These are phyloP conservation scores for Nemania sp. DNA, from an alignment of 2,329 filamentous ascomycete species.

Conservation along the genomic window DNA sequence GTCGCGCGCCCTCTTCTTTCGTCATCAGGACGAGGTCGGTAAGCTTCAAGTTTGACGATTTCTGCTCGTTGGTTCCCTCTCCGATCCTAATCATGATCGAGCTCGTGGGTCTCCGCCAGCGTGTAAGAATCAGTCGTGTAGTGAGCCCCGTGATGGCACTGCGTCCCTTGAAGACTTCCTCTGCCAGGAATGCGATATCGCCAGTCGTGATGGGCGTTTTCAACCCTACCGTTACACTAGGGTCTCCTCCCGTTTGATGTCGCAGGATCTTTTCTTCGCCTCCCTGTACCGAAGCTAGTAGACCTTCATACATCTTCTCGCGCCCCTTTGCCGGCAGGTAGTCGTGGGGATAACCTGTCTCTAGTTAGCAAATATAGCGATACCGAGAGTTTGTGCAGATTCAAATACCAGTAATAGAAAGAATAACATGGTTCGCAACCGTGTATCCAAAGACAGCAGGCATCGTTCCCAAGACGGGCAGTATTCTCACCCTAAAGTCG, in stretches of 20 bases:
- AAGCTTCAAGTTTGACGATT: conserved; percentile 63
- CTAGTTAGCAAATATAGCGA: conserved; percentile 9
- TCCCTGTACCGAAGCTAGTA: conserved; percentile 74
- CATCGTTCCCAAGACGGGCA: conserved; percentile 96
- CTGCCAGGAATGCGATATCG: conserved; percentile 85
- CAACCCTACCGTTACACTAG: conserved; percentile 66
- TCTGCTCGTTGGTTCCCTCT: conserved; percentile 71
- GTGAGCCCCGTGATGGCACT: conserved; percentile 82
- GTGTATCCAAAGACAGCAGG: conserved; percentile 93
- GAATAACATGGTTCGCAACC: conserved; percentile 88
- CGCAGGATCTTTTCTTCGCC: conserved; percentile 76
- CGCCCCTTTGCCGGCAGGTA: conserved; percentile 79
- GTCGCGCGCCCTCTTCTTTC: conserved; percentile 52
- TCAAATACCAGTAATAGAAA: conserved; percentile 62
- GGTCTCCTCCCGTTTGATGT: conserved; percentile 48
- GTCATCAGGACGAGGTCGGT: conserved; percentile 42
- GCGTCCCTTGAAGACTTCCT: conserved; percentile 83
- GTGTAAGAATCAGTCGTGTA: conserved; percentile 75
- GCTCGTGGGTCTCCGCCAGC: conserved; percentile 71
- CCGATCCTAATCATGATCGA: conserved; percentile 65
- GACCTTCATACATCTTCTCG: conserved; percentile 89
- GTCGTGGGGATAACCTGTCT: conserved; percentile 78
- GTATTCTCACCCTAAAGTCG: conserved; percentile 91
- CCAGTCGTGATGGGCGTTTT: conserved; percentile 76
- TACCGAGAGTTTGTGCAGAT: not conserved